Evolutionary conservation across 2,329 filamentous ascomycete species (phyloP).

Genomic region (Ophiocordyceps unilateralis): DNA sequence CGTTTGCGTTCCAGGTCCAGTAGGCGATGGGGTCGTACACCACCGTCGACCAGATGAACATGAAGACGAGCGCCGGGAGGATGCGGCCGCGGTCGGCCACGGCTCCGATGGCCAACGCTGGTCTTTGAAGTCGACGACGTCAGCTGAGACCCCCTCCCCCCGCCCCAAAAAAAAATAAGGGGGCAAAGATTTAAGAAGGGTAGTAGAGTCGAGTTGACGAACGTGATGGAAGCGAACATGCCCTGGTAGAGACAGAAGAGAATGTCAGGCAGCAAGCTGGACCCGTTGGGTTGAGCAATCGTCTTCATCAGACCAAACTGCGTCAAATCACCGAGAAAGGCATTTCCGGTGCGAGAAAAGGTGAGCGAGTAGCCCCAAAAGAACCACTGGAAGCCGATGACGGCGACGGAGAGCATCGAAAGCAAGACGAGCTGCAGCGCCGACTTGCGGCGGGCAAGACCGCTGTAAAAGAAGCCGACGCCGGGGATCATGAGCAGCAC

Average conservation of each 20-base stretch:
- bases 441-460: constrained; percentile 75
- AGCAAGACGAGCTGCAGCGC: constrained; percentile 76
- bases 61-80: constrained; percentile 45
- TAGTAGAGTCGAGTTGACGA: constrained; percentile 23
- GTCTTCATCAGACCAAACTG: constrained; percentile 73
- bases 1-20: constrained; percentile 62
- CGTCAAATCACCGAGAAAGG: constrained; percentile 61
- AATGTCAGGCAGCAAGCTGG: constrained; percentile 57
- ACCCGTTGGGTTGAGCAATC: constrained; percentile 58
- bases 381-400: constrained; percentile 85
- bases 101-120: constrained; percentile 40
- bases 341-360: constrained; percentile 64
- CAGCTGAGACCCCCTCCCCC: too few species aligned
- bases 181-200: too few species aligned
- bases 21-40: constrained; percentile 60
- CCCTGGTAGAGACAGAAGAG: constrained; percentile 75
- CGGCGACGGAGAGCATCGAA: constrained; percentile 61
- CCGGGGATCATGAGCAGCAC: constrained; percentile 88
- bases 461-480: constrained; percentile 89
- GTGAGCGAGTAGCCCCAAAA: constrained; percentile 85
- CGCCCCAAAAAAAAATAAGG: too few species aligned
- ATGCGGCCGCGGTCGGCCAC: constrained; percentile 44
- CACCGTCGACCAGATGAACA: constrained; percentile 54
- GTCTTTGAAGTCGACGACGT: constrained; percentile 13
- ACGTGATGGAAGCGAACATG: constrained; percentile 85